Evolutionary conservation across 2,329 filamentous ascomycete species (phyloP).

Genomic region (Penicillium sp.): DNA sequence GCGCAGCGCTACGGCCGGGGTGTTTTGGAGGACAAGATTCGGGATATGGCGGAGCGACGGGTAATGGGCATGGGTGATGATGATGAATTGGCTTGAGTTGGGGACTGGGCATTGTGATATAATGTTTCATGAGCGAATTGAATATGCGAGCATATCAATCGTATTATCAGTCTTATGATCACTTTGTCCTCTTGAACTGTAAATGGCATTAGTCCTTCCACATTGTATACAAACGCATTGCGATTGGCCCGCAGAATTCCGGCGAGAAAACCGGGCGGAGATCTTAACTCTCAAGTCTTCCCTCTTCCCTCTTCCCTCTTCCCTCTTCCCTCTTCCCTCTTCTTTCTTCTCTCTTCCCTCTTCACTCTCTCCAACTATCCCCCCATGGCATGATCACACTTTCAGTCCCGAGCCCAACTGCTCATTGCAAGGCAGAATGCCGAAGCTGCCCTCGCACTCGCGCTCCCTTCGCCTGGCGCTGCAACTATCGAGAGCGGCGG

Average conservation of each 20-base stretch:
- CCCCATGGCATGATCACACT: constrained; percentile 20
- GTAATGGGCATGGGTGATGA: constrained; percentile 63
- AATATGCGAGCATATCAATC: background rate
- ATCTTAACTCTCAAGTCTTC: constrained; percentile 10
- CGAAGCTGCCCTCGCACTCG: constrained; percentile 27
- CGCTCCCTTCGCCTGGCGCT: constrained; percentile 15
- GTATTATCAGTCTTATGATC: too few species aligned
- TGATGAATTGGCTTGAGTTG: constrained; percentile 41
- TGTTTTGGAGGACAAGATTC: constrained; percentile 86
- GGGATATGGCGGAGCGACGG: constrained; percentile 74
- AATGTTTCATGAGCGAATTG: background rate
- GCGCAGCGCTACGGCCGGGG: constrained; percentile 80
- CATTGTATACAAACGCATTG: constrained; percentile 17
- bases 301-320: constrained; percentile 6
- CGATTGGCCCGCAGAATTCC: constrained; percentile 20
- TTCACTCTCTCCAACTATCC: constrained; percentile 1
- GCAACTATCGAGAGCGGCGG: constrained; percentile 13
- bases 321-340: constrained; percentile 6
- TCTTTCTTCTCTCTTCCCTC: background rate
- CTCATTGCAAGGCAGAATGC: constrained; percentile 30
- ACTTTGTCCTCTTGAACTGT: background rate
- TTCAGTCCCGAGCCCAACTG: background rate
- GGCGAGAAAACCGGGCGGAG: constrained; percentile 10
- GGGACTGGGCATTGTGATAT: background rate
- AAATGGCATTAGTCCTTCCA: background rate